Conservation (phyloP, 129 eudicot species). For the Helianthus tuberosus region DNA sequence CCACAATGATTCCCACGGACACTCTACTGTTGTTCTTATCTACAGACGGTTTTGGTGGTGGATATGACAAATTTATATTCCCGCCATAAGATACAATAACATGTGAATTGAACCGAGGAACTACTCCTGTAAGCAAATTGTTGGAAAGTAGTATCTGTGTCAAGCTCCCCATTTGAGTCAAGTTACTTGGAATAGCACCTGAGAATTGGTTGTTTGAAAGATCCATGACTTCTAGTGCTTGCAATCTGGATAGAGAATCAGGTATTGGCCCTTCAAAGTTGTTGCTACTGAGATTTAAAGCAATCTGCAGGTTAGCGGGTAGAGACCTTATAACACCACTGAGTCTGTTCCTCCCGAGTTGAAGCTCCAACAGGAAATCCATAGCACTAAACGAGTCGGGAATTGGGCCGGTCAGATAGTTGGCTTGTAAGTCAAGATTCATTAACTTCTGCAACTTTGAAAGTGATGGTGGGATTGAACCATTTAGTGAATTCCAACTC, state of each 20-base stretch:
- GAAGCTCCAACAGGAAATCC: slow-evolving; percentile 63
- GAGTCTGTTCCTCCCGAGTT: slow-evolving; percentile 67
- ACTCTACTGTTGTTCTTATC: neutral
- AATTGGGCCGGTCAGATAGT: slow-evolving; percentile 58
- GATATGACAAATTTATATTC: slow-evolving; percentile 31
- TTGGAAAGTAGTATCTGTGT: slow-evolving; percentile 46
- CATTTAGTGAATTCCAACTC: slow-evolving; percentile 61
- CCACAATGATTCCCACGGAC: slow-evolving; percentile 33
- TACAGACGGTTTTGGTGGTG: slow-evolving; percentile 9
- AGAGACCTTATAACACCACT: slow-evolving; percentile 50
- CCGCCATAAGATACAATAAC: slow-evolving; percentile 40
- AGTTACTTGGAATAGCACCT: slow-evolving; percentile 54
- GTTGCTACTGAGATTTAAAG: slow-evolving; percentile 76
- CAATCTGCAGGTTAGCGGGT: slow-evolving; percentile 58
- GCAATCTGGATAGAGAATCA: slow-evolving; percentile 27
- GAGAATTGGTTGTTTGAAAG: slow-evolving; percentile 70
- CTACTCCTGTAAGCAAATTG: slow-evolving; percentile 59
- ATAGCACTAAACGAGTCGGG: slow-evolving; percentile 51
- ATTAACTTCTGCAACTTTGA: slow-evolving; percentile 46
- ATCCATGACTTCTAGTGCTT: slow-evolving; percentile 68
- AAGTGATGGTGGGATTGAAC: slow-evolving; percentile 63
- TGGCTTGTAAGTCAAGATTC: slow-evolving; percentile 57
- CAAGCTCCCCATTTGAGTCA: slow-evolving; percentile 43
- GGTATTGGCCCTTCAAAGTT: slow-evolving; percentile 65
- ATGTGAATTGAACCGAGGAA: slow-evolving; percentile 41